phyloP scores from a whole-genome alignment of 208 protist species.

The Leishmania mexicana region DNA sequence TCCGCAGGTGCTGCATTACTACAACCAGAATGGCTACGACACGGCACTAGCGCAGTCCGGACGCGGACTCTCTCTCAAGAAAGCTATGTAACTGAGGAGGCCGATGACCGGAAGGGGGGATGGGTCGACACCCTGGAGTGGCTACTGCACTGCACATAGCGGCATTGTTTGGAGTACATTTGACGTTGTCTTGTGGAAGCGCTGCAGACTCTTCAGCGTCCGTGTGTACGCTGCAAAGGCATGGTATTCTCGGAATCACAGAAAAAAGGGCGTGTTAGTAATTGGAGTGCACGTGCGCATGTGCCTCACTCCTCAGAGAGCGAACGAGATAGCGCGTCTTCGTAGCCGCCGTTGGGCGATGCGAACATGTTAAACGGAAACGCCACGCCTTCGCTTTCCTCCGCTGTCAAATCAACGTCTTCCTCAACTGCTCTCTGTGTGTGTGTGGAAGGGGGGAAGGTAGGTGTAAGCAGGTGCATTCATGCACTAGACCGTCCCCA shows the following conservation, averaged over 20 bases:
- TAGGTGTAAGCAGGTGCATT: background rate
- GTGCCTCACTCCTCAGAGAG: background rate
- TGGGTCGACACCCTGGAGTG: background rate
- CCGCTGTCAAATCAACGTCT: background rate
- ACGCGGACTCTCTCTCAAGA: conserved; percentile 20
- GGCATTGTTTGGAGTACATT: background rate
- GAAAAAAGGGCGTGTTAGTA: background rate
- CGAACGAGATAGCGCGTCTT: background rate
- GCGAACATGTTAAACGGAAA: background rate
- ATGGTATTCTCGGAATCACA: background rate
- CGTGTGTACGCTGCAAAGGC: background rate
- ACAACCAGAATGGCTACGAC: conserved; percentile 71
- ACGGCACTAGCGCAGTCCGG: conserved; percentile 27
- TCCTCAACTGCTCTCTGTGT: background rate
- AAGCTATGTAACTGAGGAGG: conserved; percentile 10
- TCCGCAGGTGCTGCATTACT: conserved; percentile 51
- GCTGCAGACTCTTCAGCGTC: background rate
- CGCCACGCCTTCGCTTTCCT: background rate
- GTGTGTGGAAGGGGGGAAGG: background rate
- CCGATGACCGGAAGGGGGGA: background rate
- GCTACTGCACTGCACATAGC: background rate
- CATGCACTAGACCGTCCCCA: background rate
- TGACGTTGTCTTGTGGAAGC: background rate
- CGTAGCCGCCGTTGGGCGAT: background rate
- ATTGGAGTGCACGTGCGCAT: background rate